Percentiles rank a stretch among this genome's conserved stretches.
Conservation (phyloP, 495 filamentous ascomycete species). For the Entonaema liquescens region DNA sequence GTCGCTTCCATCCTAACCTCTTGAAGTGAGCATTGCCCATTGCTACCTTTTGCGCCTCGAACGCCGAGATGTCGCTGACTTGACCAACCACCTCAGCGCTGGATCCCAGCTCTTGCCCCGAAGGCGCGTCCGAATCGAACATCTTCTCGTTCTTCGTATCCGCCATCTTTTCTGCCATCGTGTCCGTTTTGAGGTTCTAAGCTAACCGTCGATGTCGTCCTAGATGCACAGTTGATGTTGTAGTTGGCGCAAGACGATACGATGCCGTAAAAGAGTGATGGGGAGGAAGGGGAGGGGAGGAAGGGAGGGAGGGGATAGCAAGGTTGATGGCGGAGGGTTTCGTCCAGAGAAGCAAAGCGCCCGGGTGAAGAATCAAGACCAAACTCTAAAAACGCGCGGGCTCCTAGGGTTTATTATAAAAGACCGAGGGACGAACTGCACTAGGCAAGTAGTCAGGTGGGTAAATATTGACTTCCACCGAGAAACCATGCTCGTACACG, state of each 20-base stretch:
- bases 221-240: neutral
- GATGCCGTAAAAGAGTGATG: too few species aligned
- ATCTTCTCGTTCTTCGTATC: slow-evolving; percentile 38
- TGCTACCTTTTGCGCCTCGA: slow-evolving; percentile 51
- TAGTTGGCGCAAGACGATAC: slow-evolving; percentile 7
- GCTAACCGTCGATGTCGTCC: slow-evolving; percentile 10
- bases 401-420: slow-evolving; percentile 21
- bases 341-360: slow-evolving; percentile 21
- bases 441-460: slow-evolving; percentile 37
- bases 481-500: slow-evolving; percentile 31
- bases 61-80: slow-evolving; percentile 45
- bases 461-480: slow-evolving; percentile 30
- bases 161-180: slow-evolving; percentile 7
- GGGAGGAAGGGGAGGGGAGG: too few species aligned
- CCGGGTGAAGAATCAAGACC: slow-evolving; percentile 8
- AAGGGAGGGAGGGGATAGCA: neutral
- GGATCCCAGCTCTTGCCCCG: slow-evolving; percentile 17
- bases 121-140: slow-evolving; percentile 18
- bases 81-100: slow-evolving; percentile 42
- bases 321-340: slow-evolving; percentile 29
- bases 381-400: slow-evolving; percentile 17
- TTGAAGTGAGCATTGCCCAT: slow-evolving; percentile 54
- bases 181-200: slow-evolving; percentile 11
- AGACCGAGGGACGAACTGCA: slow-evolving; percentile 12
- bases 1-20: slow-evolving; percentile 59